phyloP scores from a whole-genome alignment of 2,329 filamentous ascomycete genomes.

The Madurella fahalii region DNA sequence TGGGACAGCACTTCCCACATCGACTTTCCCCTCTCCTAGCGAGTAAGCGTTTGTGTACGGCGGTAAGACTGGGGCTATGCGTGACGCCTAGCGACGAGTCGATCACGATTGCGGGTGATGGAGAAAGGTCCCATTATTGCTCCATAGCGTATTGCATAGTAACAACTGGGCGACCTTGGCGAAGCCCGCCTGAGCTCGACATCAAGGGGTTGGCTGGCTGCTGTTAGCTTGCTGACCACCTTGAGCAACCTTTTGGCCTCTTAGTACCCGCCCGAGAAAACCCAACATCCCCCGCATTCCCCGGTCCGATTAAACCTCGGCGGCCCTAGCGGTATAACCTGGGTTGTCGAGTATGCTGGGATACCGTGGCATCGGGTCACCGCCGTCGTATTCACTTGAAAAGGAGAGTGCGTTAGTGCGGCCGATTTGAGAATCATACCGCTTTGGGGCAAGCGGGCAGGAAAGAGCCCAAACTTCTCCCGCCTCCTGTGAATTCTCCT shows the following conservation, averaged over 20 bases:
- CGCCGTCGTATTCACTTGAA: not conserved
- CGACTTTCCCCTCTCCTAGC: too few species aligned
- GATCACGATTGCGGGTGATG: not conserved
- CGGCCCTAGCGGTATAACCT: too few species aligned
- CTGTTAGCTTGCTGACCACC: too few species aligned
- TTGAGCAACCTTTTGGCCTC: too few species aligned
- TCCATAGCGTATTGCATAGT: not conserved
- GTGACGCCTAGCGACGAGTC: not conserved
- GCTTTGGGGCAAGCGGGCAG: slow-evolving; percentile 2
- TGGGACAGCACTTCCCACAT: too few species aligned
- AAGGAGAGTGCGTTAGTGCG: not conserved
- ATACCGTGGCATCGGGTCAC: slow-evolving; percentile 7
- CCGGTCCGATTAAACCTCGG: too few species aligned
- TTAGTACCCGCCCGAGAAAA: too few species aligned
- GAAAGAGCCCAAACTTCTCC: too few species aligned
- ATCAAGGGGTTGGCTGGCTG: too few species aligned
- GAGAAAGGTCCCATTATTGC: not conserved
- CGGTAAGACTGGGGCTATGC: not conserved
- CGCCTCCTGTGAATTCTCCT: too few species aligned
- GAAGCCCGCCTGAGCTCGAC: not conserved
- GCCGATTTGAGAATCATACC: slow-evolving; percentile 6
- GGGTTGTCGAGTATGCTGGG: not conserved
- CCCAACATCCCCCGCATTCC: too few species aligned
- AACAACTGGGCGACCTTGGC: not conserved
- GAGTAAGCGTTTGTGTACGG: not conserved